A percentile compares a stretch with the other conserved stretches of the same genome.
These are phyloP conservation scores for Mortierella hygrophila DNA, from an alignment of 192 early-diverging fungal genomes.

Conservation along the genomic window DNA sequence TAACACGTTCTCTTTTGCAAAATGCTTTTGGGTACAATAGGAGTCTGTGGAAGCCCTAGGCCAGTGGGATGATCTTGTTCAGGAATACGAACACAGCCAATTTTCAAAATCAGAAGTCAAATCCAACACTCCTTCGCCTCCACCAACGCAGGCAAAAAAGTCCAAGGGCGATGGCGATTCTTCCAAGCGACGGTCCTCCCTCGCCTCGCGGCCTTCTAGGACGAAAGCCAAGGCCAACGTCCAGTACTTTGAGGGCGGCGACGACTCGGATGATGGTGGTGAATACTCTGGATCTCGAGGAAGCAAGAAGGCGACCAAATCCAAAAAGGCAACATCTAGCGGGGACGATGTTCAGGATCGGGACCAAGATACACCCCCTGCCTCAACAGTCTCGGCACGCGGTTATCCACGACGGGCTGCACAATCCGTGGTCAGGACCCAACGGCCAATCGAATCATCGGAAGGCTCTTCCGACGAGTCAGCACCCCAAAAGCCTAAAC, in stretches of 20 bases:
- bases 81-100: conserved; percentile 57
- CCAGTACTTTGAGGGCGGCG: conserved; percentile 41
- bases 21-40: conserved; percentile 4
- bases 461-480: conserved; percentile 46
- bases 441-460: conserved; percentile 28
- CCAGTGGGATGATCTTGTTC: conserved; percentile 47
- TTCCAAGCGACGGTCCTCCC: conserved; percentile 19
- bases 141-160: conserved; percentile 30
- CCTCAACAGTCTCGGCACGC: conserved; percentile 34
- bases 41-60: conserved; percentile 51
- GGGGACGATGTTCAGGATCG: conserved; percentile 43
- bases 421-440: conserved; percentile 19
- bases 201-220: conserved; percentile 22
- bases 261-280: conserved; percentile 45
- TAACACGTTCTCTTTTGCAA: not conserved
- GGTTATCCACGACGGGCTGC: conserved; percentile 36
- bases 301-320: conserved; percentile 24
- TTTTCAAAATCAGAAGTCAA: conserved; percentile 52
- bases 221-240: conserved; percentile 42
- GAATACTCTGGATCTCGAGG: conserved; percentile 24
- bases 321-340: conserved; percentile 44
- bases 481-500: conserved; percentile 18
- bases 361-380: conserved; percentile 30
- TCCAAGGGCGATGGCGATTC: conserved; percentile 36
- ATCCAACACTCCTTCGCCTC: conserved; percentile 34